Percentiles rank a stretch among this genome's conserved stretches.
Conservation (phyloP, 2,329 filamentous ascomycete species). For the Pezicula carpinea region DNA sequence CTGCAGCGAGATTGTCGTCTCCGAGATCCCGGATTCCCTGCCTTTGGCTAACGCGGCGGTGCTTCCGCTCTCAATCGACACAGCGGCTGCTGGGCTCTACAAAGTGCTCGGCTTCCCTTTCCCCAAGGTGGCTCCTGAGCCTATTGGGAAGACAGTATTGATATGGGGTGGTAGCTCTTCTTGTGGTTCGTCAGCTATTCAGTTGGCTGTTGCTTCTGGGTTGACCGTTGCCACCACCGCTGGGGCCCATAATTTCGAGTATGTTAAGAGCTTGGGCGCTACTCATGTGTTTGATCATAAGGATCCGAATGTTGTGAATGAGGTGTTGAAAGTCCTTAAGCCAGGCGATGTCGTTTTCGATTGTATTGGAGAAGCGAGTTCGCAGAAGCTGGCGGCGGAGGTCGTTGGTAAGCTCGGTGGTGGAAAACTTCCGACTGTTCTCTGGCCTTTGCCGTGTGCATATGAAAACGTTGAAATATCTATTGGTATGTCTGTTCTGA, state of each 20-base stretch:
- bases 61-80: conserved; percentile 29
- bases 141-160: conserved; percentile 15
- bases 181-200: conserved; percentile 16
- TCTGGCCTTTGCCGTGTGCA: conserved; percentile 8
- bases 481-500: conserved; percentile 16
- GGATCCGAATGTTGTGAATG: conserved; percentile 11
- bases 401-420: conserved; percentile 24
- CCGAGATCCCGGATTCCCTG: conserved; percentile 27
- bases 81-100: conserved; percentile 30
- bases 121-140: conserved; percentile 9
- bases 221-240: conserved; percentile 39
- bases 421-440: conserved; percentile 14
- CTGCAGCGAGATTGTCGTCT: conserved; percentile 19
- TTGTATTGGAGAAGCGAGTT: conserved; percentile 18
- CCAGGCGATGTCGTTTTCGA: conserved; percentile 18
- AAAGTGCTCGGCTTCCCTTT: conserved; percentile 10
- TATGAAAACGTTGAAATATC: conserved; percentile 23
- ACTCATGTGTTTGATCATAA: conserved; percentile 41
- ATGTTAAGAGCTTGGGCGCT: conserved; percentile 39
- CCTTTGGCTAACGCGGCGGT: conserved; percentile 30
- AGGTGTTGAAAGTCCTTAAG: conserved; percentile 13
- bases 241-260: conserved; percentile 37
- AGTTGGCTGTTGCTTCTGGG: conserved; percentile 28
- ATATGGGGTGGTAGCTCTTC: conserved; percentile 22
- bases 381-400: conserved; percentile 23